Evolutionary conservation across 257 asterid species (phyloP).

Genomic region (Fraxinus pennsylvanica): DNA sequence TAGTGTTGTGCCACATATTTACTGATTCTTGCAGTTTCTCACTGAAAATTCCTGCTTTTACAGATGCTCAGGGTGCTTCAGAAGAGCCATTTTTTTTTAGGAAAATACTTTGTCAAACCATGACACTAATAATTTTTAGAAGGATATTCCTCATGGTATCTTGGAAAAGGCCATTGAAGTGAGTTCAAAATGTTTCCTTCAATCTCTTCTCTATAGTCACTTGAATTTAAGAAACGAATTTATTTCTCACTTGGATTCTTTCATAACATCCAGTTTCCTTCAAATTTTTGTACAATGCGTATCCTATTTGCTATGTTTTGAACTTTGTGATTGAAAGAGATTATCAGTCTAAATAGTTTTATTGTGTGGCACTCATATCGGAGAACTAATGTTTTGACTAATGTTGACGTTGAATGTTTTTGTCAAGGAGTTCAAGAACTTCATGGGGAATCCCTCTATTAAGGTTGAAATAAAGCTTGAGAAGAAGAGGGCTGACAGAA

Average conservation of each 20-base stretch:
- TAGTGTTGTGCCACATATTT: too few species aligned
- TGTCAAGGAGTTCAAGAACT: too few species aligned
- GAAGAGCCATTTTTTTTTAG: constrained; percentile 36
- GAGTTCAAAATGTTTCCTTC: constrained; percentile 29
- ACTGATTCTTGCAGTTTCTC: constrained; percentile 4
- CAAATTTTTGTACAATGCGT: too few species aligned
- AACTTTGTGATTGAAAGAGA: too few species aligned
- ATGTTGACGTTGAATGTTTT: too few species aligned
- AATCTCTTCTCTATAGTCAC: neutral
- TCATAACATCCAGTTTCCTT: too few species aligned
- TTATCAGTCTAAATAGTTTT: too few species aligned
- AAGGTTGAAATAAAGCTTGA: constrained; percentile 61
- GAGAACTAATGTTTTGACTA: too few species aligned
- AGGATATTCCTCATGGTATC: constrained; percentile 46
- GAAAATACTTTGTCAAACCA: constrained; percentile 35
- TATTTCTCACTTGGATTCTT: neutral
- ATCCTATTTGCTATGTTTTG: too few species aligned
- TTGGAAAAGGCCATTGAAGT: constrained; percentile 51
- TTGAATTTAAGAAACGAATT: neutral
- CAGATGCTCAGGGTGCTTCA: constrained; percentile 37
- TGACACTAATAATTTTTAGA: constrained; percentile 32
- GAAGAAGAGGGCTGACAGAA: constrained; percentile 86
- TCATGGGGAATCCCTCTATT: too few species aligned
- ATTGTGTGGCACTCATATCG: too few species aligned
- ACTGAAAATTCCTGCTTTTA: constrained; percentile 20